These are phyloP conservation scores for Begonia loranthoides DNA, from an alignment of 306 rosid genomes.

Conservation along the genomic window DNA sequence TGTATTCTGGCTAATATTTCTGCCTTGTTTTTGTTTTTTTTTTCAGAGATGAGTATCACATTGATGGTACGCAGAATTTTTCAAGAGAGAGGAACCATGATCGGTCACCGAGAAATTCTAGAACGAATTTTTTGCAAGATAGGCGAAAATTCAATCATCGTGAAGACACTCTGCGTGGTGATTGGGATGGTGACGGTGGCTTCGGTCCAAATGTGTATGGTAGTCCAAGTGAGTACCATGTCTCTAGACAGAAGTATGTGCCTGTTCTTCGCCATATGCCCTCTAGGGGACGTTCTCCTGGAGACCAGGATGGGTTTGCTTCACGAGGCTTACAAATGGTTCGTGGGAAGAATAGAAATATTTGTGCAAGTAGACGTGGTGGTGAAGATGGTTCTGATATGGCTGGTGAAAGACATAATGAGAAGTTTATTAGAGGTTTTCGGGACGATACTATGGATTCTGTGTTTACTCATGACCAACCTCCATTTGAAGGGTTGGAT, in stretches of 20 bases:
- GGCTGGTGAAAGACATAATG: slow-evolving; percentile 46
- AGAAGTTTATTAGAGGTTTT: slow-evolving; percentile 48
- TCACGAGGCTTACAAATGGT: slow-evolving; percentile 35
- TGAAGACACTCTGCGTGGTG: slow-evolving; percentile 26
- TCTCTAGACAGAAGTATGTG: slow-evolving; percentile 51
- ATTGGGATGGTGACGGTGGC: slow-evolving; percentile 54
- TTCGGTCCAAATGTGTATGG: slow-evolving; percentile 45
- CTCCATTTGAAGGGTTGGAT: slow-evolving; percentile 36
- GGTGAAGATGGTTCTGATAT: slow-evolving; percentile 44
- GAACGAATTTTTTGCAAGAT: slow-evolving; percentile 50
- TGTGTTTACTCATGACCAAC: slow-evolving; percentile 40
- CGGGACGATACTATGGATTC: slow-evolving; percentile 39
- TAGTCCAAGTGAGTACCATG: slow-evolving; percentile 47
- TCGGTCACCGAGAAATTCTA: slow-evolving; percentile 46
- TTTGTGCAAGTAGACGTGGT: slow-evolving; percentile 51
- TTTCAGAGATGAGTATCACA: slow-evolving; percentile 57
- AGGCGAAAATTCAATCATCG: slow-evolving; percentile 44
- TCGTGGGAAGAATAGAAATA: slow-evolving; percentile 43
- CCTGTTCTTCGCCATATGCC: slow-evolving; percentile 31
- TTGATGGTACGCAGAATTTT: slow-evolving; percentile 39
- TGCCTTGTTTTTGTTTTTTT: slow-evolving; percentile 6
- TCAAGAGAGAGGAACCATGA: slow-evolving; percentile 62
- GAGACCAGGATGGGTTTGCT: slow-evolving; percentile 28
- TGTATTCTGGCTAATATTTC: slow-evolving; percentile 4
- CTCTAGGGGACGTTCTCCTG: slow-evolving; percentile 64